Evolutionary conservation across 441 rosid species (phyloP).

Genomic region (Populus tomentosa): DNA sequence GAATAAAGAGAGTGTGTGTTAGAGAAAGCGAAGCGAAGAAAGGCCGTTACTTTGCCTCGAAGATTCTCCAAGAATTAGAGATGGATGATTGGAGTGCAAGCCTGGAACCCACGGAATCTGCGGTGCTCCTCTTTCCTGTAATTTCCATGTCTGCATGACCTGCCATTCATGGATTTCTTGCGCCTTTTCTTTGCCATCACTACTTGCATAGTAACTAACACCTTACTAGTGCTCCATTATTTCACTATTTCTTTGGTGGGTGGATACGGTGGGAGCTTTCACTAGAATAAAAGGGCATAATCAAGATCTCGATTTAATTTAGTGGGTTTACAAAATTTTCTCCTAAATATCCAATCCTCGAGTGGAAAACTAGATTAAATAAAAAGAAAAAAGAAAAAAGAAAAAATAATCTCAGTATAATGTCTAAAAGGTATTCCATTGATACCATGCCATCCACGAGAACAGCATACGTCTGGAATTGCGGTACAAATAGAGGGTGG

Average conservation of each 20-base stretch:
- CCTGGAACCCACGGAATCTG: conserved; percentile 54
- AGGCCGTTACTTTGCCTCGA: conserved; percentile 27
- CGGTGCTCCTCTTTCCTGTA: conserved; percentile 27
- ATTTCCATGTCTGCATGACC: conserved; percentile 11
- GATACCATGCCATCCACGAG: too few species aligned
- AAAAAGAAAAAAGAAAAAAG: too few species aligned
- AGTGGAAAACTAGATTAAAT: background rate
- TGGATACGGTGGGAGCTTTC: background rate
- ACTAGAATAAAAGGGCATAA: background rate
- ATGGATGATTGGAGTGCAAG: conserved; percentile 50
- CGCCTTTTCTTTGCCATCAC: background rate
- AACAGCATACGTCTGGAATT: background rate
- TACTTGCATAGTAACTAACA: background rate
- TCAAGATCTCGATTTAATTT: too few species aligned
- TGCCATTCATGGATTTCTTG: conserved; percentile 16
- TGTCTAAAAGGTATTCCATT: background rate
- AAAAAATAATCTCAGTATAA: background rate
- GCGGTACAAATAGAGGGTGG: too few species aligned
- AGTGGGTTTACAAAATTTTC: too few species aligned
- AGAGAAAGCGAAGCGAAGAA: background rate
- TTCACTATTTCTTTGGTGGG: background rate
- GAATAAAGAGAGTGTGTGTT: background rate
- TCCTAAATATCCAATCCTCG: background rate
- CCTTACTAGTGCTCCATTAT: background rate
- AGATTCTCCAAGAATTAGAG: background rate